Evolutionary conservation across 352 stramenopile genomes (phyloP), one percentile per base, ranked within the genome.

Genomic region (Phytopythium aichiense): DNA sequence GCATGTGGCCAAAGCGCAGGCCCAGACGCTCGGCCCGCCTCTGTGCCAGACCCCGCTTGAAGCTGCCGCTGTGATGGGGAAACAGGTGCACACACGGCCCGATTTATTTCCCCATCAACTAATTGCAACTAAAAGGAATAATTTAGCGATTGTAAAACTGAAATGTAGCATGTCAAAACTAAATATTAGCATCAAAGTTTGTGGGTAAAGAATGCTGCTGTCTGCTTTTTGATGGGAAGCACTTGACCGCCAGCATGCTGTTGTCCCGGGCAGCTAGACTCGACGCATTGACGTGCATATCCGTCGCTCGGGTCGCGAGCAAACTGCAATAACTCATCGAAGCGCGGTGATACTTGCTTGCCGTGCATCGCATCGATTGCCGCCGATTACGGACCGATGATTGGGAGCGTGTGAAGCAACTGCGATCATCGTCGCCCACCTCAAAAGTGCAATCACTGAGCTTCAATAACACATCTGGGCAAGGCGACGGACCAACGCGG

Each of bases 251-350:
- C 25, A 30, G 25, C 25, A 30, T 30, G 25, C 25, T 30, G 25
- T 30, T 30, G 25, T 30, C 25, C 25, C 3, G 25, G 25, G 25
- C 33, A 38, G 33, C 33, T 38, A 13, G 33, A 8, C 33, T 38
- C 2, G 33, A 38, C 33, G 33, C 25, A 30, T 30, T 30, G 25
- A 30, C 25, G 25, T 30, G 25, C 25, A 30, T 30, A 30, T 30
- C 25, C 33, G 33, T 20, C 16, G 40, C 40, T 6, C 20, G 40
- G 16, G 2, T n/a, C 2, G 16, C 6, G 0, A 22, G 18, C 7
- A 46, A 55, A 55, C 49, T 55, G 49, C 49, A 55, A 55, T 55
- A 55, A 55, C 49, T 38, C 49, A 55, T 55, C 49, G n/a, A 23
- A 30, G 46, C n/a, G 25, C 0, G 22, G 25, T 28, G 8, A 31